phyloP scores from a whole-genome alignment of 1,139 yeast species.

The Meyerozyma smithsonii region DNA sequence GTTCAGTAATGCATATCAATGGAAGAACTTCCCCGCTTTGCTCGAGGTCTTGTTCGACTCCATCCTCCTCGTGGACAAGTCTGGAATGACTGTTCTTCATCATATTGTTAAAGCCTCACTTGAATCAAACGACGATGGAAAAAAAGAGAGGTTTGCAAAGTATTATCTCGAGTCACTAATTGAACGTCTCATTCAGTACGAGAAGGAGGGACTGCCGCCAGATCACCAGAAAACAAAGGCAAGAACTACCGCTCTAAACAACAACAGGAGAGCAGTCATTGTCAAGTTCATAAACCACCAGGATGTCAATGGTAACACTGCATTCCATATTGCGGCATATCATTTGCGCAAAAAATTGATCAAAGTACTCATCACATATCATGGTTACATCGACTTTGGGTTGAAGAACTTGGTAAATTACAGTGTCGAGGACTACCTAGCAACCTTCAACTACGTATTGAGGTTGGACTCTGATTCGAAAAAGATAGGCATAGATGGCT shows the following conservation, averaged over 20 bases:
- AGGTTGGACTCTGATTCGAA: constrained; percentile 11
- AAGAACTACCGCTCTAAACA: constrained; percentile 7
- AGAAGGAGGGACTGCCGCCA: constrained; percentile 16
- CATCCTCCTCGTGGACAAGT: constrained; percentile 63
- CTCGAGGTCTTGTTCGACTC: constrained; percentile 76
- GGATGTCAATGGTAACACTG: constrained; percentile 83
- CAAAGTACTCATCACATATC: constrained; percentile 65
- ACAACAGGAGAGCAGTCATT: constrained; percentile 29
- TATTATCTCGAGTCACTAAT: constrained; percentile 78
- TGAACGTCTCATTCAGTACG: constrained; percentile 45
- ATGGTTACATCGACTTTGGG: constrained; percentile 58
- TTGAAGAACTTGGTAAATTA: constrained; percentile 67
- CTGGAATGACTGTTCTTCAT: constrained; percentile 73
- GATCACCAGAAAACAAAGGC: constrained; percentile 12
- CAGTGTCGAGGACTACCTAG: constrained; percentile 69
- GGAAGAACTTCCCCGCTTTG: constrained; percentile 66
- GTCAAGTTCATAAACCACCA: constrained; percentile 74
- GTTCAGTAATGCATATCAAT: constrained; percentile 82
- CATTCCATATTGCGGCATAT: constrained; percentile 76
- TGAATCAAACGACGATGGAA: constrained; percentile 25
- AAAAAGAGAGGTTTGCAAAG: constrained; percentile 69
- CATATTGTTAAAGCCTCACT: constrained; percentile 55
- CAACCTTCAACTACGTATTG: constrained; percentile 34
- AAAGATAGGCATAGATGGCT: neutral
- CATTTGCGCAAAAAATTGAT: constrained; percentile 73